Conservation (phyloP, 305 asterid species). For the Rubia occidens region DNA sequence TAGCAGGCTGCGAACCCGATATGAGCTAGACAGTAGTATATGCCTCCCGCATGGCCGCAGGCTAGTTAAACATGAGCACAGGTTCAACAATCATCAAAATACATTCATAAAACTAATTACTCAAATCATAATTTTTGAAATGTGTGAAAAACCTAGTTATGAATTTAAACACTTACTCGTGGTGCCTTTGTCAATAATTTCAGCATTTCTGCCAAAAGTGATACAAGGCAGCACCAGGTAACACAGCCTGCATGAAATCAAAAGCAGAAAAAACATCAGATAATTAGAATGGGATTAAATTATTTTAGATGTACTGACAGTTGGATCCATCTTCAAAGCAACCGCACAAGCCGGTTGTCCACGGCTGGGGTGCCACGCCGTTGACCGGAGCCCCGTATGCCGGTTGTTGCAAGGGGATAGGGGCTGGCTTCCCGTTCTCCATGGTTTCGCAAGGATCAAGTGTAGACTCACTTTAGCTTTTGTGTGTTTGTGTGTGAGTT, state of each 20-base stretch:
- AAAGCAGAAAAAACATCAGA: neutral
- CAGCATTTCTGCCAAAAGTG: slow-evolving; percentile 28
- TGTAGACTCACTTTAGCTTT: neutral
- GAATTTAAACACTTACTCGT: slow-evolving; percentile 16
- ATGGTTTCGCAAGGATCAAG: neutral
- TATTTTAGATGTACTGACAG: slow-evolving; percentile 10
- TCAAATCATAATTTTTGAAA: too few species aligned
- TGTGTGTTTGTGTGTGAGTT: neutral
- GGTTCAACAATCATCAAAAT: too few species aligned
- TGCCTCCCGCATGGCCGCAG: slow-evolving; percentile 23
- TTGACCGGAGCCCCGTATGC: slow-evolving; percentile 12
- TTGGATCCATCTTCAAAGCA: slow-evolving; percentile 27
- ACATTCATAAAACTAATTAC: too few species aligned
- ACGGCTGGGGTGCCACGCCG: slow-evolving; percentile 8
- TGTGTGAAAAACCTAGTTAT: too few species aligned
- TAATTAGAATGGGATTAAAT: neutral
- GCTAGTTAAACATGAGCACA: slow-evolving; percentile 4
- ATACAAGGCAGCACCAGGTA: slow-evolving; percentile 29
- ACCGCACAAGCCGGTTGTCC: slow-evolving; percentile 27
- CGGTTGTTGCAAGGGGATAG: neutral
- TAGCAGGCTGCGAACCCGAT: slow-evolving; percentile 21
- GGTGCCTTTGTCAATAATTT: slow-evolving; percentile 25
- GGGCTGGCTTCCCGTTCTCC: neutral
- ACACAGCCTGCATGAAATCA: slow-evolving; percentile 19
- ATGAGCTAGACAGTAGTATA: slow-evolving; percentile 17